These are phyloP conservation scores for Metarhizium album DNA, from an alignment of 2,329 filamentous ascomycete species.

Conservation along the genomic window DNA sequence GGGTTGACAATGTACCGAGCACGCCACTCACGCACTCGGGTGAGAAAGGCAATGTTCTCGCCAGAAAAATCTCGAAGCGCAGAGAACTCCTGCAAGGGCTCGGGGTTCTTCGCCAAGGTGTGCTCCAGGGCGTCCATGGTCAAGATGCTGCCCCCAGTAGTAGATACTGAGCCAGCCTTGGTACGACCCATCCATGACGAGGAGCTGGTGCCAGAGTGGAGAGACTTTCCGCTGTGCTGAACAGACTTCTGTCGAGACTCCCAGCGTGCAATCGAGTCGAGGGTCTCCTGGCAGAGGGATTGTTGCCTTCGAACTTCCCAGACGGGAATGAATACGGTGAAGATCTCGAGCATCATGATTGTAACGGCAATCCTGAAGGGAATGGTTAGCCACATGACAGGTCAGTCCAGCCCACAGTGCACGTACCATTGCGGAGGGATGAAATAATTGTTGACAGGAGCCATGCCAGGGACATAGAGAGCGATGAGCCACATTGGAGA, in stretches of 20 bases:
- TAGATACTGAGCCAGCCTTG: slow-evolving; percentile 22
- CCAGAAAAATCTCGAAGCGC: slow-evolving; percentile 54
- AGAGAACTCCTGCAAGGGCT: slow-evolving; percentile 49
- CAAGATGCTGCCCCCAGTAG: slow-evolving; percentile 34
- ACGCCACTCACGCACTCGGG: slow-evolving; percentile 37
- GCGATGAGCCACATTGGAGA: slow-evolving; percentile 59
- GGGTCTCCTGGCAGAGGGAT: slow-evolving; percentile 34
- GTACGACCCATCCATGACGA: slow-evolving; percentile 29
- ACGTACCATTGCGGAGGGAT: slow-evolving; percentile 52
- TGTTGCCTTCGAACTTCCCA: slow-evolving; percentile 41
- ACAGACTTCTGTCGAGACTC: slow-evolving; percentile 28
- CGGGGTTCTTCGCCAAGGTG: slow-evolving; percentile 43
- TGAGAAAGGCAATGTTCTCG: slow-evolving; percentile 58
- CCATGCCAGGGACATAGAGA: slow-evolving; percentile 40
- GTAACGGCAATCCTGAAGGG: slow-evolving; percentile 41
- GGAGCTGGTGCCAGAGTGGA: slow-evolving; percentile 21
- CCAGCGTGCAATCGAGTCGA: slow-evolving; percentile 39
- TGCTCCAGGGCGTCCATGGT: slow-evolving; percentile 51
- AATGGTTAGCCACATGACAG: slow-evolving; percentile 2
- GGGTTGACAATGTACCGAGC: slow-evolving; percentile 15
- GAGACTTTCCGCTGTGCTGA: slow-evolving; percentile 20
- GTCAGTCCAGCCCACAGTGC: not conserved
- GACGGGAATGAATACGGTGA: slow-evolving; percentile 53
- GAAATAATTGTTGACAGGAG: slow-evolving; percentile 40
- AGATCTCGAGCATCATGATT: slow-evolving; percentile 52